phyloP scores from a whole-genome alignment of 257 asterid species.

The Solanum etuberosum region DNA sequence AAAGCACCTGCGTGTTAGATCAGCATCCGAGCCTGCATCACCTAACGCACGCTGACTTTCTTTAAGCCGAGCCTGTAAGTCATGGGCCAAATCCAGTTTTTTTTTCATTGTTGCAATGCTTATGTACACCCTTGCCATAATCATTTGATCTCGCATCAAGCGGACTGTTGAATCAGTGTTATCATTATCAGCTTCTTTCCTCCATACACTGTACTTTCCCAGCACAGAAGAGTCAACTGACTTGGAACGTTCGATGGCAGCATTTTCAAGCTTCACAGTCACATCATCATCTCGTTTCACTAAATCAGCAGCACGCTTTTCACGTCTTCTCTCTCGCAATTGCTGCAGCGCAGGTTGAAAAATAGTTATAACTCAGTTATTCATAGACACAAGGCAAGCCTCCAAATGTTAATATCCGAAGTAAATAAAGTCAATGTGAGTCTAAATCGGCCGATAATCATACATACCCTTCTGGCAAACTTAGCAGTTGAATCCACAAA shows the following conservation, averaged over 20 bases:
- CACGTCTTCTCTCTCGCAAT: constrained; percentile 69
- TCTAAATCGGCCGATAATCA: background rate
- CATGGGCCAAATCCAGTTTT: constrained; percentile 57
- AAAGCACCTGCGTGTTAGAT: constrained; percentile 55
- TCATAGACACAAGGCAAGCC: background rate
- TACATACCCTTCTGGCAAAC: constrained; percentile 68
- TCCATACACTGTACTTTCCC: constrained; percentile 96
- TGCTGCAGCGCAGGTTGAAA: constrained; percentile 44
- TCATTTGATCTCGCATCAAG: constrained; percentile 91
- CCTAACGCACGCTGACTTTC: constrained; percentile 96
- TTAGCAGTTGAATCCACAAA: constrained; percentile 46
- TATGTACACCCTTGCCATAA: constrained; percentile 87
- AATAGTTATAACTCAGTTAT: constrained; percentile 1
- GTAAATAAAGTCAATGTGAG: background rate
- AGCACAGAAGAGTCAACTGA: constrained; percentile 92
- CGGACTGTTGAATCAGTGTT: constrained; percentile 87
- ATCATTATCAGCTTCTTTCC: constrained; percentile 87
- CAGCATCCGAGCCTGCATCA: constrained; percentile 76
- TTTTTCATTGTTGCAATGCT: constrained; percentile 79
- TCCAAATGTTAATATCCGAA: background rate
- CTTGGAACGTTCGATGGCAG: constrained; percentile 86
- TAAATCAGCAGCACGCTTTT: constrained; percentile 78
- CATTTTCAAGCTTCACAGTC: constrained; percentile 80
- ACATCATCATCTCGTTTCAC: constrained; percentile 79
- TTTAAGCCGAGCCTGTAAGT: constrained; percentile 69